These are phyloP conservation scores for Monoraphidium neglectum DNA, from an alignment of 139 green algal genomes.

Conservation along the genomic window DNA sequence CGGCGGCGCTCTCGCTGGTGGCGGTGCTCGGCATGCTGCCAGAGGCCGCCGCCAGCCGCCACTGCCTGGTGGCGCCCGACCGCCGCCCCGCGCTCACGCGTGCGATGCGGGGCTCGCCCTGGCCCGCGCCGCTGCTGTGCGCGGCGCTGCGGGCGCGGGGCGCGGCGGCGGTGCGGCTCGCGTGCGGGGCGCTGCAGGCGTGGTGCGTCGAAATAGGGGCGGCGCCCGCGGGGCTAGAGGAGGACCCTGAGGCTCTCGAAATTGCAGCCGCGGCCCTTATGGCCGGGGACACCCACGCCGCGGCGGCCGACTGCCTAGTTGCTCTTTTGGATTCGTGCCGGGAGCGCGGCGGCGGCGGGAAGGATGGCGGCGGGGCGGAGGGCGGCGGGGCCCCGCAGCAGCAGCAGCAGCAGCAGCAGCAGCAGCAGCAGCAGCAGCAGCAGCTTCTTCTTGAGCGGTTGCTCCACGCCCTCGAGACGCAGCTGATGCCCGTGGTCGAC, in stretches of 20 bases:
- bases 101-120: neutral
- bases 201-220: conserved; percentile 30
- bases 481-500: neutral
- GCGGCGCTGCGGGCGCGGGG: conserved; percentile 10
- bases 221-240: neutral
- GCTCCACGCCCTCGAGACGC: neutral
- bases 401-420: conserved; percentile 8
- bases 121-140: conserved; percentile 9
- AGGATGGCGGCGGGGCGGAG: neutral
- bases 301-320: conserved; percentile 34
- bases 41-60: conserved; percentile 5
- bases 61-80: conserved; percentile 27
- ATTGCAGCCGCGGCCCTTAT: conserved; percentile 20
- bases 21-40: conserved; percentile 34
- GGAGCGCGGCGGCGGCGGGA: conserved; percentile 10
- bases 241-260: neutral
- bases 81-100: conserved; percentile 16
- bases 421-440: conserved; percentile 6
- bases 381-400: conserved; percentile 11
- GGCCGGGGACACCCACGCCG: neutral
- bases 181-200: conserved; percentile 28
- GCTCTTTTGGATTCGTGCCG: conserved; percentile 30
- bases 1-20: conserved; percentile 30
- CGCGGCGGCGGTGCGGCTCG: conserved; percentile 7
- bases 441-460: neutral